These are phyloP conservation scores for Lentinula guzmanii DNA, from an alignment of 768 basidiomycete genomes.

Conservation along the genomic window DNA sequence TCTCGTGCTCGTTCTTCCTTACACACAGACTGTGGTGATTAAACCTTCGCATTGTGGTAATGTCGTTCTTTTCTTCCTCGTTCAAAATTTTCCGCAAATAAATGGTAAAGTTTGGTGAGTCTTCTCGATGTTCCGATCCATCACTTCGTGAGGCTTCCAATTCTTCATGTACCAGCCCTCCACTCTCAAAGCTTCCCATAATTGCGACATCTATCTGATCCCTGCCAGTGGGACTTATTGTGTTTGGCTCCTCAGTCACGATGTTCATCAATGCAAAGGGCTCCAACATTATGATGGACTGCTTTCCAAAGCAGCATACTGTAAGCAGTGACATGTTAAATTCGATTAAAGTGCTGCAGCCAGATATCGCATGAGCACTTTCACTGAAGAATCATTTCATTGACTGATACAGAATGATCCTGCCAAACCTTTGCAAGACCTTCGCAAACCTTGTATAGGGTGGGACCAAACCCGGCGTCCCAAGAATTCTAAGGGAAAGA, in stretches of 20 bases:
- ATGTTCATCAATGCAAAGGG: background rate
- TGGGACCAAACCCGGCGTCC: too few species aligned
- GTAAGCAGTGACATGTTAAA: conserved; percentile 2
- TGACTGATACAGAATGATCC: too few species aligned
- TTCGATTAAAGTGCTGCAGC: background rate
- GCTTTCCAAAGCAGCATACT: background rate
- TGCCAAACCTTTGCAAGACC: too few species aligned
- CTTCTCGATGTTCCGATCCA: background rate
- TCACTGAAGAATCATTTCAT: too few species aligned
- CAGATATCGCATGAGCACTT: conserved; percentile 18
- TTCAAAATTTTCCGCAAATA: conserved; percentile 23
- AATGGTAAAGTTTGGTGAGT: conserved; percentile 21
- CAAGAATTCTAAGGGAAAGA: too few species aligned
- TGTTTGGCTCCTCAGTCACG: conserved; percentile 12
- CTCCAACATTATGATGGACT: conserved; percentile 4
- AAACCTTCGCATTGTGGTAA: conserved; percentile 14
- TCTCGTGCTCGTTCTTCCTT: too few species aligned
- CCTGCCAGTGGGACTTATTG: conserved; percentile 17
- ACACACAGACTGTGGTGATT: too few species aligned
- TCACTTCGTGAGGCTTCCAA: conserved; percentile 17
- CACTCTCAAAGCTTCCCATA: conserved; percentile 17
- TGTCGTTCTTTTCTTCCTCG: conserved; percentile 15
- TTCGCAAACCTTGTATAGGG: too few species aligned
- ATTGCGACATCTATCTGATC: conserved; percentile 11
- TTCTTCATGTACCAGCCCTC: conserved; percentile 17